Evolutionary conservation across 208 protist genomes (phyloP).

Genomic region (Naegleria gruberi): DNA sequence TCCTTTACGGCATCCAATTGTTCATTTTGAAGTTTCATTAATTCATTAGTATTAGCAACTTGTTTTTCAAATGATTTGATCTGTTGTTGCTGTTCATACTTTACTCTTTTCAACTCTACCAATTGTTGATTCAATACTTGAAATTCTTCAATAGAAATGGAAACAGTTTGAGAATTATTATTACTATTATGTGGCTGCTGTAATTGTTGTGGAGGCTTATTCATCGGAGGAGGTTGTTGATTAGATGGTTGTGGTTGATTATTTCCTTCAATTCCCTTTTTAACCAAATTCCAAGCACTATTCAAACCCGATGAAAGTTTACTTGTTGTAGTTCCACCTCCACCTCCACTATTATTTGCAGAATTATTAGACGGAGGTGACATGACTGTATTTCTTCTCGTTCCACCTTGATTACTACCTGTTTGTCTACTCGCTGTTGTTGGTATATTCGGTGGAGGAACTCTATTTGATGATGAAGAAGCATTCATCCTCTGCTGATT

Average conservation of each 20-base stretch:
- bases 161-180: not conserved
- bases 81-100: not conserved
- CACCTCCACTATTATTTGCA: too few species aligned
- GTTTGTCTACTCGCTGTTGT: too few species aligned
- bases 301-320: not conserved
- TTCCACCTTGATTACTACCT: too few species aligned
- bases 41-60: not conserved
- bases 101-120: not conserved
- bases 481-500: too few species aligned
- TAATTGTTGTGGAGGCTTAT: not conserved
- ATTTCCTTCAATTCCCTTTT: not conserved
- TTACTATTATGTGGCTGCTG: not conserved
- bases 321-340: not conserved
- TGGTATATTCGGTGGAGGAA: too few species aligned
- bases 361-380: too few species aligned
- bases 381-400: too few species aligned
- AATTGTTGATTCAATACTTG: not conserved
- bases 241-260: not conserved
- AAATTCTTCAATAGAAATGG: not conserved
- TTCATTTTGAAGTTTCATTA: not conserved
- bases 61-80: not conserved
- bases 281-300: not conserved
- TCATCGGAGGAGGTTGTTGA: too few species aligned
- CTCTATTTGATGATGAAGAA: too few species aligned
- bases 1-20: not conserved